Evolutionary conservation across 768 basidiomycete species (phyloP).

Genomic region (Suillus brevipes): DNA sequence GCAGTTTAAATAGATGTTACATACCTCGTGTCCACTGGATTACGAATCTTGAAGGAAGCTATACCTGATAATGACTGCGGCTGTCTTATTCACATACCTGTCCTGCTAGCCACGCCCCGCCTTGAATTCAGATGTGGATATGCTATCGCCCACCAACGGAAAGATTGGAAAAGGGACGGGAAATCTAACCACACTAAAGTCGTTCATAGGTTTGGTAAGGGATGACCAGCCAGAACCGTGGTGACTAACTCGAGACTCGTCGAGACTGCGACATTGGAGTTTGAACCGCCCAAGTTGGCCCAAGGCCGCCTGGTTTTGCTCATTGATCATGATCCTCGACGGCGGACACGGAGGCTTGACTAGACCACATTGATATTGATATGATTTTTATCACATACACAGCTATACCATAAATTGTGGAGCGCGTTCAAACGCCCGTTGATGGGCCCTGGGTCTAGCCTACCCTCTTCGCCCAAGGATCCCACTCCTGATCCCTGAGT

Average conservation of each 20-base stretch:
- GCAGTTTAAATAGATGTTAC: slow-evolving; percentile 3
- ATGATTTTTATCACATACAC: neutral
- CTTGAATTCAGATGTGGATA: neutral
- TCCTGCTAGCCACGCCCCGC: neutral
- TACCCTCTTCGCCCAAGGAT: neutral
- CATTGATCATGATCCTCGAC: neutral
- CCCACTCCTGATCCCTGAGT: neutral
- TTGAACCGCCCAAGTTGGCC: neutral
- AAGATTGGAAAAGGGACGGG: neutral
- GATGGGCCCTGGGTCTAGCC: slow-evolving; percentile 2
- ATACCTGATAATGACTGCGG: neutral
- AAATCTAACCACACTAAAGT: neutral
- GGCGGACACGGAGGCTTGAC: neutral
- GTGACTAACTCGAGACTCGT: neutral
- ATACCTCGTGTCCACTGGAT: slow-evolving; percentile 1
- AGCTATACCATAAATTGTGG: neutral
- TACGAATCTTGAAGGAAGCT: neutral
- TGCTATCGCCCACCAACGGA: neutral
- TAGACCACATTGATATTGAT: neutral
- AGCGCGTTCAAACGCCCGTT: neutral
- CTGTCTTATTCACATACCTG: neutral
- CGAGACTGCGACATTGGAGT: neutral
- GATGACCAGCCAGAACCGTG: neutral
- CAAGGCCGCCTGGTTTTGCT: neutral
- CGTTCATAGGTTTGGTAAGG: neutral